Percentiles rank a stretch among this genome's conserved stretches.
phyloP scores from a whole-genome alignment of 2,329 filamentous ascomycete species.

The Diplocarpon mali region DNA sequence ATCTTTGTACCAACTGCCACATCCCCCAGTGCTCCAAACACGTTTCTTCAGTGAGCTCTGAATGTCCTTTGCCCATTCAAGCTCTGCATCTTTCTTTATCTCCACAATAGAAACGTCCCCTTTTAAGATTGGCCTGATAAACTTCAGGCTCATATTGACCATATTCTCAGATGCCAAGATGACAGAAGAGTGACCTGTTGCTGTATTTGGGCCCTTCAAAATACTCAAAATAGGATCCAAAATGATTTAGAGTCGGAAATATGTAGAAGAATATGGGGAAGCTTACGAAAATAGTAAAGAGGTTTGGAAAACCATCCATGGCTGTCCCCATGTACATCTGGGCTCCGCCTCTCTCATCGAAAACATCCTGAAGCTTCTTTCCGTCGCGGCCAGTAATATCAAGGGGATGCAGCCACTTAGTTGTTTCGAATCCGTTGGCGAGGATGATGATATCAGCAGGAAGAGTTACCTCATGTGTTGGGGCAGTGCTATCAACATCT shows the following conservation, averaged over 20 bases:
- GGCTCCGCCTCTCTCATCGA: slow-evolving; percentile 42
- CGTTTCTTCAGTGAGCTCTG: slow-evolving; percentile 35
- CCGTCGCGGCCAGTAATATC: slow-evolving; percentile 37
- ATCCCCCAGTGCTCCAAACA: slow-evolving; percentile 37
- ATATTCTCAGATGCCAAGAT: slow-evolving; percentile 47
- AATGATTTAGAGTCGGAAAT: not conserved
- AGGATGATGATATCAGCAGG: slow-evolving; percentile 46
- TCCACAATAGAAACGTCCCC: slow-evolving; percentile 35
- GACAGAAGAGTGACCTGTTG: slow-evolving; percentile 45
- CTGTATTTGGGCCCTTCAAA: slow-evolving; percentile 39
- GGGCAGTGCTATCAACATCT: slow-evolving; percentile 14
- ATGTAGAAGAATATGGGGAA: not conserved
- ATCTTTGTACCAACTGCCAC: slow-evolving; percentile 38
- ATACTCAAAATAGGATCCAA: not conserved
- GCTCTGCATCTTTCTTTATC: slow-evolving; percentile 37
- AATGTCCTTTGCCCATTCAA: slow-evolving; percentile 35
- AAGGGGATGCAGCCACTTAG: slow-evolving; percentile 42
- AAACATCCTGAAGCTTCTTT: slow-evolving; percentile 38
- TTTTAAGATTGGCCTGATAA: slow-evolving; percentile 40
- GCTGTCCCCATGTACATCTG: slow-evolving; percentile 47
- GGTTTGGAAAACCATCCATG: slow-evolving; percentile 47
- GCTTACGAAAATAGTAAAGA: slow-evolving; percentile 42
- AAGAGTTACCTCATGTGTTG: slow-evolving; percentile 30
- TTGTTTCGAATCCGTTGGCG: slow-evolving; percentile 46
- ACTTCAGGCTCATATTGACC: slow-evolving; percentile 41